phyloP scores from a whole-genome alignment of 352 stramenopile genomes.

The Phytopythium cucurbitacearum region DNA sequence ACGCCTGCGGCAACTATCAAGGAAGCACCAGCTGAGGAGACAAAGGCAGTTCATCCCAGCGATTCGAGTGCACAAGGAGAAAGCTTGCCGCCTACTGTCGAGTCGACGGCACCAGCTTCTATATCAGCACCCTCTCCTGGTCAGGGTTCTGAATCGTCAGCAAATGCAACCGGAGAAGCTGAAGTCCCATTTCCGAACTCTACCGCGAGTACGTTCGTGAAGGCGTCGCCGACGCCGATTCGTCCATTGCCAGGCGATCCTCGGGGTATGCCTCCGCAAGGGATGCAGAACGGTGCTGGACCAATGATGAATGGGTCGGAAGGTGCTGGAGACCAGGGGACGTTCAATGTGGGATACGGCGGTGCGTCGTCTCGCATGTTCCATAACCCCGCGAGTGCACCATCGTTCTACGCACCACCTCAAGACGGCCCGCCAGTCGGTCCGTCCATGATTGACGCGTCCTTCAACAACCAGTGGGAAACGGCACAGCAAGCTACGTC shows the following conservation, averaged over 20 bases:
- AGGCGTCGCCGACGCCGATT: constrained; percentile 68
- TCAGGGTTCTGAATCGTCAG: not conserved
- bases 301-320: not conserved
- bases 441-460: constrained; percentile 26
- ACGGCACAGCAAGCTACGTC: not conserved
- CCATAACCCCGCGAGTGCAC: constrained; percentile 41
- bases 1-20: no score
- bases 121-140: not conserved
- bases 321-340: not conserved
- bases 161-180: no score
- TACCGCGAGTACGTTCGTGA: constrained; percentile 37
- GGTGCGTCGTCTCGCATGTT: constrained; percentile 58
- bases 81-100: no score
- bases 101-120: no score
- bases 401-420: constrained; percentile 54
- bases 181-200: constrained; percentile 1
- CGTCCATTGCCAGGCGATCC: constrained; percentile 65
- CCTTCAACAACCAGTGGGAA: constrained; percentile 39
- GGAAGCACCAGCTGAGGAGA: no score
- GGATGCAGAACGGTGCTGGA: not conserved
- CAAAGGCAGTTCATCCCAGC: no score
- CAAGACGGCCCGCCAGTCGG: constrained; percentile 37
- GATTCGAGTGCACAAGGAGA: no score
- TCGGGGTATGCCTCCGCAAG: constrained; percentile 21
- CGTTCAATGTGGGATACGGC: constrained; percentile 10